Percentiles rank a stretch among this genome's conserved stretches.
These are phyloP conservation scores for Tolypocladium sp. DNA, from an alignment of 2,329 filamentous ascomycete species.

Conservation along the genomic window DNA sequence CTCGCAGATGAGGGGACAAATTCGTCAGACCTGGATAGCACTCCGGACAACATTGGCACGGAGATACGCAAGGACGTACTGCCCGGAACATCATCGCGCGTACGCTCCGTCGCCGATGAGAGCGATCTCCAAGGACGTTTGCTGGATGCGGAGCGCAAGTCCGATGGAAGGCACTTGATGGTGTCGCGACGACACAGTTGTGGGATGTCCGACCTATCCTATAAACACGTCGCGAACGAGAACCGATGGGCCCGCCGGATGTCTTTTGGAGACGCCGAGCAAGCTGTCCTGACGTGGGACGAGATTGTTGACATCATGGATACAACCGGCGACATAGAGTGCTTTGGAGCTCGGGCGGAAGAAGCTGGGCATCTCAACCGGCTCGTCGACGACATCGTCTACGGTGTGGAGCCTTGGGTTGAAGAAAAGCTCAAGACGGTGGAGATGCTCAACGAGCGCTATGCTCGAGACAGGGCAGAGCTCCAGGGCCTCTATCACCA, in stretches of 20 bases:
- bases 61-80: constrained; percentile 34
- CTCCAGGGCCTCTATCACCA: constrained; percentile 61
- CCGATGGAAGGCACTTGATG: constrained; percentile 32
- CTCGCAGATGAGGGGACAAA: constrained; percentile 12
- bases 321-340: constrained; percentile 13
- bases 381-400: constrained; percentile 41
- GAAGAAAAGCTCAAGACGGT: constrained; percentile 46
- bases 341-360: constrained; percentile 31
- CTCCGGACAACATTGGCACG: constrained; percentile 21
- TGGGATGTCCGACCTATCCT: constrained; percentile 21
- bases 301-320: constrained; percentile 37
- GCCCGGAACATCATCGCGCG: constrained; percentile 41
- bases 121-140: constrained; percentile 47
- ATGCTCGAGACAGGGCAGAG: constrained; percentile 54
- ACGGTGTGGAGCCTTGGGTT: constrained; percentile 52
- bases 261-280: constrained; percentile 68
- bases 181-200: constrained; percentile 57
- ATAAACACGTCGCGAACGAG: constrained; percentile 36
- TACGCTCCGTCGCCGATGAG: constrained; percentile 50
- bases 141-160: constrained; percentile 36
- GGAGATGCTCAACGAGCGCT: constrained; percentile 50
- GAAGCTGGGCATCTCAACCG: constrained; percentile 47
- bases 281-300: constrained; percentile 62
- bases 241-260: constrained; percentile 61
- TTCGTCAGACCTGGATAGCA: constrained; percentile 13